These are phyloP conservation scores for Bruguiera gymnorhiza DNA, from an alignment of 345 rosid genomes.

Conservation along the genomic window DNA sequence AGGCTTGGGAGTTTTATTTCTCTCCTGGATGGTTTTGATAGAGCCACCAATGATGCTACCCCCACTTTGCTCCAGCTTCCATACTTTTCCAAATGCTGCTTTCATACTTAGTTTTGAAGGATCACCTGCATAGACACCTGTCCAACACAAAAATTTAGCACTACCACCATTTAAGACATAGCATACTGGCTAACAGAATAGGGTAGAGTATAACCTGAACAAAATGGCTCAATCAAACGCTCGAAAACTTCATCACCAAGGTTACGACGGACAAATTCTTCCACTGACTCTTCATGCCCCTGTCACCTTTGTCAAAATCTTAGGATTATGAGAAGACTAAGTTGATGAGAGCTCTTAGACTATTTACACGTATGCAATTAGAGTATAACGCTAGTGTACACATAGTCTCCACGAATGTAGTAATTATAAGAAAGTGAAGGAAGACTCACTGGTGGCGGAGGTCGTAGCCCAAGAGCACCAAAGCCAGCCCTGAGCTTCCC, in stretches of 20 bases:
- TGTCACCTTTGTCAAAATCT: conserved; percentile 74
- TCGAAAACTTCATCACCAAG: conserved; percentile 92
- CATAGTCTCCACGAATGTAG: neutral
- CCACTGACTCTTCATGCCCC: conserved; percentile 94
- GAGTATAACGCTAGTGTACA: neutral
- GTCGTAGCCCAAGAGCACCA: conserved; percentile 84
- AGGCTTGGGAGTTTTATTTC: conserved; percentile 54
- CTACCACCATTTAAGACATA: neutral
- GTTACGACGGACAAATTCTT: conserved; percentile 92
- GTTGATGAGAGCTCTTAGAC: conserved; percentile 7
- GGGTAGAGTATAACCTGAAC: conserved; percentile 54
- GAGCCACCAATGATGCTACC: conserved; percentile 87
- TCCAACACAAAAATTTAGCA: conserved; percentile 4
- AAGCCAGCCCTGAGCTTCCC: conserved; percentile 87
- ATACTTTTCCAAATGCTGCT: conserved; percentile 95
- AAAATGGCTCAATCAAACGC: conserved; percentile 93
- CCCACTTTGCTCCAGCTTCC: conserved; percentile 89
- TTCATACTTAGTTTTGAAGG: conserved; percentile 91
- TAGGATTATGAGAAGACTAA: conserved; percentile 40
- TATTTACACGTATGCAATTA: neutral
- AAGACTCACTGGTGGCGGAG: conserved; percentile 85
- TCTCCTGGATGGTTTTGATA: conserved; percentile 73
- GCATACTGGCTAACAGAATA: neutral
- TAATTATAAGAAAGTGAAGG: conserved; percentile 8
- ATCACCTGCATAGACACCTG: conserved; percentile 96